Evolutionary conservation across 2,329 filamentous ascomycete species (phyloP).

Genomic region (Colletotrichum viniferum): DNA sequence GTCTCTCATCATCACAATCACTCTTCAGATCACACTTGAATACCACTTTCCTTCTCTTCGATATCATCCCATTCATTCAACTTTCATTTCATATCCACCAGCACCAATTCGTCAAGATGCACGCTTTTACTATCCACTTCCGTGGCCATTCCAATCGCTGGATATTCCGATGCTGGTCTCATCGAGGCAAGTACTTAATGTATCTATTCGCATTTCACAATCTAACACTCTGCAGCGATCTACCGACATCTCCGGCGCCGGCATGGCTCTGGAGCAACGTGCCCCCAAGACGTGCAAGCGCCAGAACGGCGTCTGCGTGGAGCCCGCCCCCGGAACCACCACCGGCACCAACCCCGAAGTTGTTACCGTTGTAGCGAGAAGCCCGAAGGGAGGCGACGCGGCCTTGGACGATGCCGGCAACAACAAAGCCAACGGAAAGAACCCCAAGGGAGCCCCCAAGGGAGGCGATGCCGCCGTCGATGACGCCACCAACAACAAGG

Average conservation of each 20-base stretch:
- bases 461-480: fast-evolving
- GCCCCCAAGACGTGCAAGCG: neutral
- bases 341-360: neutral
- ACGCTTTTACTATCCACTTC: slow-evolving; percentile 4
- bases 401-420: neutral
- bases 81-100: neutral
- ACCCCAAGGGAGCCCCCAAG: neutral
- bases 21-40: neutral
- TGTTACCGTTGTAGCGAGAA: neutral
- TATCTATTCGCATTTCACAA: fast-evolving
- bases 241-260: neutral
- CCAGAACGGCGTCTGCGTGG: neutral
- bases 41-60: neutral
- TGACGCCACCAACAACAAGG: neutral
- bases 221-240: neutral
- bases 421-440: neutral
- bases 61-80: neutral
- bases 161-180: neutral
- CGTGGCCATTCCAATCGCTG: neutral
- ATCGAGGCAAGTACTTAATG: neutral
- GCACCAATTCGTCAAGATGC: neutral
- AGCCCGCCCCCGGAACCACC: neutral
- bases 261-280: neutral
- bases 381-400: neutral
- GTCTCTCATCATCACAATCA: neutral